Base-by-base conservation (phyloP, 2,329 filamentous ascomycete genomes). In the Stemphylium lycopersici region DNA sequence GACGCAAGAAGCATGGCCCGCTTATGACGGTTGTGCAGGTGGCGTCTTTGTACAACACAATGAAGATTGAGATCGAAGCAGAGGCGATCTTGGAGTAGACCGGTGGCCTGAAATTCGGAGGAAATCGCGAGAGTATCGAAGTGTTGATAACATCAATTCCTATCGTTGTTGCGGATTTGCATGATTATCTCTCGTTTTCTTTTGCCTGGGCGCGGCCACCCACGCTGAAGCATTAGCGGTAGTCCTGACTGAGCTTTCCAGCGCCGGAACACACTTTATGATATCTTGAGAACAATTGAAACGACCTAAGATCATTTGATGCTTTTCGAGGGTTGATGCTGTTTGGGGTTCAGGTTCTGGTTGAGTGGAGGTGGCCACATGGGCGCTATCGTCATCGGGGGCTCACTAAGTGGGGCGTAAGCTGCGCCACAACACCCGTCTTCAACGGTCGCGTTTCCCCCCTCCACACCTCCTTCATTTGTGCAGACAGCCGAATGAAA, bases 41-140 rank as follows among this genome's bases (percentile, higher is more conserved):
- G 1, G 46, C 48, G 15, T 47, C 53, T 15, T 53, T 72, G 52
- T 69, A 62, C 32, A 52, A 50, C 10, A 58, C 41, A 4, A 68
- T 67, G 62, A 58, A 54, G 31, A 46, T 71, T 33, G 68, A 71
- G 48, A 64, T 71, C 22, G 68, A 70, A 50, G 67, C 61, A 8
- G 56, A 62, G 43, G 67, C 65, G 16, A 43, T 52, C 32, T 48
- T 60, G 13, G 26, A 29, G 3, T 29, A 11, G 8, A 10, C 3
- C 26, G 10, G 26, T 11, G 26, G 11, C 6, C 26, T 11, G 11
- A 6, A 8, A 6, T 26, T 6, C 3, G 22, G 26, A 8, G 10
- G 26, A 29, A 2, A 29, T 2, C 11, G 26, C 26, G 10, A 29
- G 10, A 29, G 8, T 29, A 11, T 29, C 7, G 2, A 29, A 29